Conservation (phyloP, 2,329 filamentous ascomycete genomes). For the Coleophoma crateriformis region DNA sequence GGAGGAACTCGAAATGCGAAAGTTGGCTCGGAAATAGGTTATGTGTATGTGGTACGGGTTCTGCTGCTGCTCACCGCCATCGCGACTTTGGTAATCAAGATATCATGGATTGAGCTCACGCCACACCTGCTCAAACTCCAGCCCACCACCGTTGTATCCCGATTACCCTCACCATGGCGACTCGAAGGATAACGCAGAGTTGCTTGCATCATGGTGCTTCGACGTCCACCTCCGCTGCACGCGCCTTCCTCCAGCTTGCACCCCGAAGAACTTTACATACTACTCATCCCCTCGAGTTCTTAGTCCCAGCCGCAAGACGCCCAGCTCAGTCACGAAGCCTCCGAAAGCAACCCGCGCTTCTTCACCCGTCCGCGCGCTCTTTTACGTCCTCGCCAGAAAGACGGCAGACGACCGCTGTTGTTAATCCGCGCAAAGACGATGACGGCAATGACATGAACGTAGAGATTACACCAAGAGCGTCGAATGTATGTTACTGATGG, state of each 20-base stretch:
- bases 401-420: conserved; percentile 39
- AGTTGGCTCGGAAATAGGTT: too few relatives aligned
- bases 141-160: neutral
- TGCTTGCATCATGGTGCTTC: conserved; percentile 14
- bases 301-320: conserved; percentile 14
- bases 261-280: conserved; percentile 14
- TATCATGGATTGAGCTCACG: neutral
- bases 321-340: neutral
- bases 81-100: conserved; percentile 3
- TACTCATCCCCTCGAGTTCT: conserved; percentile 22
- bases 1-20: too few relatives aligned
- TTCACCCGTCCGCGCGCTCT: conserved; percentile 2
- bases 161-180: conserved; percentile 14
- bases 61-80: neutral
- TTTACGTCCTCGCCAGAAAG: conserved; percentile 15
- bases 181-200: conserved; percentile 13
- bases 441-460: conserved; percentile 80
- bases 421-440: conserved; percentile 75
- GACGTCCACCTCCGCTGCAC: conserved; percentile 13
- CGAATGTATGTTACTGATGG: conserved; percentile 51
- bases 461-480: conserved; percentile 78
- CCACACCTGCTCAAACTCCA: neutral
- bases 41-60: neutral
- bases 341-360: neutral
- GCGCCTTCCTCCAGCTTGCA: conserved; percentile 21